Evolutionary conservation across 352 stramenopile species (phyloP).

Genomic region (Globisporangium rhizosaccharum): DNA sequence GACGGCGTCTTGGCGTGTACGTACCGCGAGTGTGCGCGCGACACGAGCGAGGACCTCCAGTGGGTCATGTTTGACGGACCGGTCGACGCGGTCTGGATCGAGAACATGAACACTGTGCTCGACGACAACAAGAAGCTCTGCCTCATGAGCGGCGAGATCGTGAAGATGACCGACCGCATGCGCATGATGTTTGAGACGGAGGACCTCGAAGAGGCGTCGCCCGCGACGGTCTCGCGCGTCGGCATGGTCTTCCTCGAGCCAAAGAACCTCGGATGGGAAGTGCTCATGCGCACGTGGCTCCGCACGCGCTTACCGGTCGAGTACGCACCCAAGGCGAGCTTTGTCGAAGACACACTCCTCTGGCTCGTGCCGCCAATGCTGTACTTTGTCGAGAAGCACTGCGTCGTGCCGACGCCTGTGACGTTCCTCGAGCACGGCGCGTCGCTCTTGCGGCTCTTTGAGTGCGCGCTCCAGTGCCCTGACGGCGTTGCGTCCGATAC

Average conservation of each 20-base stretch:
- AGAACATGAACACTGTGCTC: constrained; percentile 95
- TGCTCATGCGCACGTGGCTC: constrained; percentile 86
- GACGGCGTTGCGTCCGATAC: constrained; percentile 62
- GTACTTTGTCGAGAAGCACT: constrained; percentile 91
- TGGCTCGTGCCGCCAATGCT: constrained; percentile 89
- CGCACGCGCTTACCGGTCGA: constrained; percentile 37
- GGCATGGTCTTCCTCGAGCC: constrained; percentile 93
- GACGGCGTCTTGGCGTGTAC: constrained; percentile 93
- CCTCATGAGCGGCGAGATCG: constrained; percentile 93
- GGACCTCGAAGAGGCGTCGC: constrained; percentile 84
- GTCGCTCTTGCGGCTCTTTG: constrained; percentile 74
- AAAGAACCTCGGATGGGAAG: constrained; percentile 88
- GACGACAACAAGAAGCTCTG: constrained; percentile 94
- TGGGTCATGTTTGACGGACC: constrained; percentile 94
- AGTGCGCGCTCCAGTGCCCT: constrained; percentile 65
- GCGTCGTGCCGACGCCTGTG: constrained; percentile 75
- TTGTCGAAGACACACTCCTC: constrained; percentile 77
- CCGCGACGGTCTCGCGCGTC: constrained; percentile 89
- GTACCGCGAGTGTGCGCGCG: constrained; percentile 89
- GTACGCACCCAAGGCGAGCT: constrained; percentile 29
- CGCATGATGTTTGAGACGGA: constrained; percentile 96
- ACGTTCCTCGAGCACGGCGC: constrained; percentile 90
- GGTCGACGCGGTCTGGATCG: constrained; percentile 93
- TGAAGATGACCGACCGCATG: constrained; percentile 93
- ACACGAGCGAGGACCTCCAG: constrained; percentile 81